Conservation (phyloP, 768 basidiomycete genomes). For the Serendipita vermifera region DNA sequence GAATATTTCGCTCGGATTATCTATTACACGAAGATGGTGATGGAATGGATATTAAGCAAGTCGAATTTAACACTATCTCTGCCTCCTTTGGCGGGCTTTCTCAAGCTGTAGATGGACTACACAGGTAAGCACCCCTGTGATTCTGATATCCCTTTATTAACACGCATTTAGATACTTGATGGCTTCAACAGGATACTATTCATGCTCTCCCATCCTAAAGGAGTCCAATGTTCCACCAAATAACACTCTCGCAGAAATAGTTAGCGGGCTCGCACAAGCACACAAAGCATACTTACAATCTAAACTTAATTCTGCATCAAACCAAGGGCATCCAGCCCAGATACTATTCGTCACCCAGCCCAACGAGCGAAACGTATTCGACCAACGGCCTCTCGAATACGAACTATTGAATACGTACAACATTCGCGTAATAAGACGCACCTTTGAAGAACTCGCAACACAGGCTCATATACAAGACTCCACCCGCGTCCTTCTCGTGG, state of each 20-base stretch:
- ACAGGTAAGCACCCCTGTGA: slow-evolving; percentile 39
- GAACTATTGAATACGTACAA: slow-evolving; percentile 70
- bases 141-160: background rate
- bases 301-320: background rate
- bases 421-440: slow-evolving; percentile 63
- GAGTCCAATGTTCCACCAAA: slow-evolving; percentile 58
- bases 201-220: slow-evolving; percentile 39
- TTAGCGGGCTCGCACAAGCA: slow-evolving; percentile 62
- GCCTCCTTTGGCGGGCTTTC: slow-evolving; percentile 79
- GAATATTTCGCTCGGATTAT: slow-evolving; percentile 91
- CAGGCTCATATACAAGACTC: slow-evolving; percentile 38
- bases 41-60: slow-evolving; percentile 66
- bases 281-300: slow-evolving; percentile 48
- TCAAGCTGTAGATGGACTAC: slow-evolving; percentile 51
- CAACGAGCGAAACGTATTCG: slow-evolving; percentile 86
- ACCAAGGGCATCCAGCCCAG: slow-evolving; percentile 13
- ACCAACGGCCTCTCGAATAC: slow-evolving; percentile 82
- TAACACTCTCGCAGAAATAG: slow-evolving; percentile 53
- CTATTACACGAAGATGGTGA: slow-evolving; percentile 47
- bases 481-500: slow-evolving; percentile 17
- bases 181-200: slow-evolving; percentile 53
- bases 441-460: slow-evolving; percentile 51
- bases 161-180: slow-evolving; percentile 44
- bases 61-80: slow-evolving; percentile 97
- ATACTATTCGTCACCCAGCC: slow-evolving; percentile 86